Evolutionary conservation across 495 filamentous ascomycete genomes (phyloP).

Genomic region (Aspergillus biplanus): DNA sequence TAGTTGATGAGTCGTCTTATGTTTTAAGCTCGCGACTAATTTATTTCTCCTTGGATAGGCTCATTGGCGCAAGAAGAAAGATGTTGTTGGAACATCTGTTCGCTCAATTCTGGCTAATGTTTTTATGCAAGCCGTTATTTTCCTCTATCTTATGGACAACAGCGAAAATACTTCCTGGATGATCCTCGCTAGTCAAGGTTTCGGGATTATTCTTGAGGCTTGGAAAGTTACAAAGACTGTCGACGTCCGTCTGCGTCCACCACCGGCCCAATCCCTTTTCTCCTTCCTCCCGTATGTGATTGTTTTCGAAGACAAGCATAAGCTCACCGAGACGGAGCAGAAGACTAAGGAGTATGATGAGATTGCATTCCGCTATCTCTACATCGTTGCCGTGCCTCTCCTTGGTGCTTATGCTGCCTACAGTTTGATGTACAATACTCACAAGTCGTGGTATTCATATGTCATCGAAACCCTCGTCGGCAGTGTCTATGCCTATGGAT

Average conservation of each 20-base stretch:
- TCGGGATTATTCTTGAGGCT: conserved; percentile 91
- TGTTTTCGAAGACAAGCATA: conserved; percentile 94
- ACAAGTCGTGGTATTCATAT: conserved; percentile 98
- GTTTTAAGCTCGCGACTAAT: conserved; percentile 24
- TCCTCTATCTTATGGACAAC: conserved; percentile 98
- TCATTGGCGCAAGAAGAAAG: conserved; percentile 99
- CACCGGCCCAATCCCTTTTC: conserved; percentile 63
- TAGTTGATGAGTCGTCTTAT: background rate
- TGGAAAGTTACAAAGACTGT: conserved; percentile 99
- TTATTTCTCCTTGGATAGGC: conserved; percentile 42
- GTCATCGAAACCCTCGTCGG: conserved; percentile 90
- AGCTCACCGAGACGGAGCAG: conserved; percentile 90
- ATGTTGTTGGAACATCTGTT: conserved; percentile 92
- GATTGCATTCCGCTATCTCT: conserved; percentile 96
- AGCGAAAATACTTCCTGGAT: conserved; percentile 98
- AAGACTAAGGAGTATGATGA: conserved; percentile 98
- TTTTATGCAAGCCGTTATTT: conserved; percentile 95
- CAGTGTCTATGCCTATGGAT: conserved; percentile 96
- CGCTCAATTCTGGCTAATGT: conserved; percentile 96
- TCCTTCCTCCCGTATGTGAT: conserved; percentile 82
- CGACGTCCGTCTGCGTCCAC: conserved; percentile 78
- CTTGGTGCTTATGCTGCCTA: conserved; percentile 87
- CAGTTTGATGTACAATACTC: conserved; percentile 87
- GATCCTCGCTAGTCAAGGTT: conserved; percentile 91
- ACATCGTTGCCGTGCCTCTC: conserved; percentile 86